phyloP scores from a whole-genome alignment of 2,329 filamentous ascomycete species.

The Hypoxylon sp. region DNA sequence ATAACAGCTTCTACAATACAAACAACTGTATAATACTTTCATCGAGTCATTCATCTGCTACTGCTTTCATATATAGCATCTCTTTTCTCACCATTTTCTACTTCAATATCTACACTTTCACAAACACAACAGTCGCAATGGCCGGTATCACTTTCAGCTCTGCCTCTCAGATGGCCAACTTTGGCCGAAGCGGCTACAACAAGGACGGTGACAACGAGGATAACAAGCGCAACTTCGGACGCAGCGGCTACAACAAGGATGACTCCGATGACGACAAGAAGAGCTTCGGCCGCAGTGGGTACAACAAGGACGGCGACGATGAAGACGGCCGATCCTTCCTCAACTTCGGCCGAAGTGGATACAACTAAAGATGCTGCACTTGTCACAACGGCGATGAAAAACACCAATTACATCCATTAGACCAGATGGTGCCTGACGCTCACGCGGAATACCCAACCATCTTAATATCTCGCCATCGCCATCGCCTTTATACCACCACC shows the following conservation, averaged over 20 bases:
- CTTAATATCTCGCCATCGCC: slow-evolving; percentile 29
- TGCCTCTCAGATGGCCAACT: slow-evolving; percentile 56
- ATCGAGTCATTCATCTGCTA: slow-evolving; percentile 21
- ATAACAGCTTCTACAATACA: slow-evolving; percentile 34
- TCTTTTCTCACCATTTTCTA: not conserved
- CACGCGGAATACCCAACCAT: slow-evolving; percentile 21
- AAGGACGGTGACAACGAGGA: slow-evolving; percentile 59
- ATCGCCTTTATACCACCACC: slow-evolving; percentile 15
- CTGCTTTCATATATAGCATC: slow-evolving; percentile 17
- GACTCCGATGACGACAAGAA: slow-evolving; percentile 47
- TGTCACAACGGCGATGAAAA: slow-evolving; percentile 13
- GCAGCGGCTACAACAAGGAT: slow-evolving; percentile 56
- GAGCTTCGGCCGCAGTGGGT: slow-evolving; percentile 50
- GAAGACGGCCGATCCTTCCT: slow-evolving; percentile 41
- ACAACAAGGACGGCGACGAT: slow-evolving; percentile 53
- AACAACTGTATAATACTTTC: slow-evolving; percentile 25
- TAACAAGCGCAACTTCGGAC: slow-evolving; percentile 54
- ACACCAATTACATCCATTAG: slow-evolving; percentile 28
- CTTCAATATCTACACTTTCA: slow-evolving; percentile 4
- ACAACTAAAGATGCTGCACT: slow-evolving; percentile 47
- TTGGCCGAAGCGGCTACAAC: slow-evolving; percentile 66
- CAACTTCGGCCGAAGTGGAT: slow-evolving; percentile 50
- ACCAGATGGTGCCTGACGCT: slow-evolving; percentile 41
- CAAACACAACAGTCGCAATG: slow-evolving; percentile 54
- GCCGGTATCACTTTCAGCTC: slow-evolving; percentile 55